phyloP scores from a whole-genome alignment of 2,329 filamentous ascomycete species.

The Colletotrichum lentis region DNA sequence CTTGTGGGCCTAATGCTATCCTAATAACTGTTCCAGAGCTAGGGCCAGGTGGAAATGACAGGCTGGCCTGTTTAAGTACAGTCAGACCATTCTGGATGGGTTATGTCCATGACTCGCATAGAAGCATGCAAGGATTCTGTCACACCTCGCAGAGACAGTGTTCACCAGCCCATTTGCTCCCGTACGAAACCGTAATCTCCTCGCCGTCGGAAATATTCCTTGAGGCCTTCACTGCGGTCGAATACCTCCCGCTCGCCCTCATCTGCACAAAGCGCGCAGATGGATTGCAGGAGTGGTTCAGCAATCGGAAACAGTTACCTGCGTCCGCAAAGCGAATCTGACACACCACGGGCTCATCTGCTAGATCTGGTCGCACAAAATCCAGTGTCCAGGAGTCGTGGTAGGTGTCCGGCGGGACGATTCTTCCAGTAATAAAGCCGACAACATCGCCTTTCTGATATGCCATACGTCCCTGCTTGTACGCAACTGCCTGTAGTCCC shows the following conservation, averaged over 20 bases:
- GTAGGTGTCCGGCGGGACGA: constrained; percentile 1
- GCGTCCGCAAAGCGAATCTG: neutral
- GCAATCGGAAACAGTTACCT: constrained; percentile 16
- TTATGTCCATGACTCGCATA: too few species aligned
- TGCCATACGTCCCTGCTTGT: neutral
- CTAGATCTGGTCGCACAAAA: constrained; percentile 9
- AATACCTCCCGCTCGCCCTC: constrained; percentile 11
- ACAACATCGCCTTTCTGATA: constrained; percentile 2
- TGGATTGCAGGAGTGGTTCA: constrained; percentile 14
- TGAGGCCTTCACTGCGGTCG: constrained; percentile 1
- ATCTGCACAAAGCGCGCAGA: constrained; percentile 8
- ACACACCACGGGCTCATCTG: constrained; percentile 5
- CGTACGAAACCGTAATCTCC: constrained; percentile 12
- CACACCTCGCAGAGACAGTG: neutral
- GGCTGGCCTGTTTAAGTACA: neutral
- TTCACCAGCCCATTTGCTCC: neutral
- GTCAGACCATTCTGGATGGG: too few species aligned
- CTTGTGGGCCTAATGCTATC: too few species aligned
- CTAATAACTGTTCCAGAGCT: too few species aligned
- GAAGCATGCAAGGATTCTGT: neutral
- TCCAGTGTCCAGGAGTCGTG: neutral
- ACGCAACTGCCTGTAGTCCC: constrained; percentile 16
- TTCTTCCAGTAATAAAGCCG: neutral
- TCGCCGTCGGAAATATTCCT: constrained; percentile 4
- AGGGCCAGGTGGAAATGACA: neutral